A percentile compares a stretch with the other conserved stretches of the same genome.
These are phyloP conservation scores for Coemansia sp. DNA, from an alignment of 192 early-diverging fungal genomes.

Conservation along the genomic window DNA sequence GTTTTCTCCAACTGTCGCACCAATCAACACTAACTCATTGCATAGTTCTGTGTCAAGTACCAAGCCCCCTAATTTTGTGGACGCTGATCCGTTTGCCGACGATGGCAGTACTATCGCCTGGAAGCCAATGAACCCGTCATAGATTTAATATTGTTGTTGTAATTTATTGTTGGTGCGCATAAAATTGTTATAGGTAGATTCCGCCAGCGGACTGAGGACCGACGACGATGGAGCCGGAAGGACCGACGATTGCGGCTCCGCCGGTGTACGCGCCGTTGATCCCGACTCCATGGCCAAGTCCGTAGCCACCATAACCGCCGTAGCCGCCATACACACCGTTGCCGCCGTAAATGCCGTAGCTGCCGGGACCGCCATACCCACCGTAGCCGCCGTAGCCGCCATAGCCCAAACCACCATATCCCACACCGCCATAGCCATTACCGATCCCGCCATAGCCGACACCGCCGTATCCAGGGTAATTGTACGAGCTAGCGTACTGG, in stretches of 20 bases:
- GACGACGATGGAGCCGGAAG: constrained; percentile 49
- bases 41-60: neutral
- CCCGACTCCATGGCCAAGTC: constrained; percentile 20
- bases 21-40: constrained; percentile 11
- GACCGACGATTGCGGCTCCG: constrained; percentile 47
- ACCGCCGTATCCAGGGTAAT: constrained; percentile 14
- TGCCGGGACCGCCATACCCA: constrained; percentile 20
- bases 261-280: constrained; percentile 41
- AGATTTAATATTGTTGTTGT: neutral
- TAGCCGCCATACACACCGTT: constrained; percentile 24
- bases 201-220: constrained; percentile 56
- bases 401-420: constrained; percentile 19
- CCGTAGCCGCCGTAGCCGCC: constrained; percentile 28
- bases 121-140: constrained; percentile 33
- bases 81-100: constrained; percentile 39
- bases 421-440: constrained; percentile 7
- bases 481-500: constrained; percentile 17
- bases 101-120: constrained; percentile 15
- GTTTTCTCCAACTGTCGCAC: constrained; percentile 20
- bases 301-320: constrained; percentile 24
- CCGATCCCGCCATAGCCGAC: constrained; percentile 9
- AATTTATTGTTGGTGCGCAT: neutral
- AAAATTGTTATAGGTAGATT: constrained; percentile 17
- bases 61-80: neutral
- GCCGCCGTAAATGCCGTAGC: constrained; percentile 12